phyloP scores from a whole-genome alignment of 2,329 filamentous ascomycete species.

The Colletotrichum sojae region DNA sequence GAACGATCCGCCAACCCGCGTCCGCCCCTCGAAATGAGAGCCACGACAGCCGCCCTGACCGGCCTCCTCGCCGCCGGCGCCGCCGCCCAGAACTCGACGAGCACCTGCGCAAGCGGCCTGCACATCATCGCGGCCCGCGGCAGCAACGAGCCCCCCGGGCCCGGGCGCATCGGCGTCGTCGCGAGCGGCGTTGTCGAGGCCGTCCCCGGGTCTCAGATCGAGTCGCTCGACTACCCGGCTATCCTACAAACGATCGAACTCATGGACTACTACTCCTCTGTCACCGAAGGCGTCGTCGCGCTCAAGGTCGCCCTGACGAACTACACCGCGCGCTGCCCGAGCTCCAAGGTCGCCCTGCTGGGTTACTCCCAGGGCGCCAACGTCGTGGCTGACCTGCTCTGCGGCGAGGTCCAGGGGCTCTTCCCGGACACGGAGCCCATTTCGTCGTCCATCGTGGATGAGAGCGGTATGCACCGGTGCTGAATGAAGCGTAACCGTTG shows the following conservation, averaged over 20 bases:
- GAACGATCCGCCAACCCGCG: neutral
- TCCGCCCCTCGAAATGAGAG: constrained; percentile 15
- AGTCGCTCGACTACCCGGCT: constrained; percentile 57
- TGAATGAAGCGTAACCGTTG: neutral
- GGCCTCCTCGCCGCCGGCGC: constrained; percentile 46
- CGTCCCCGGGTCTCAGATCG: constrained; percentile 53
- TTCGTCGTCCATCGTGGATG: constrained; percentile 46
- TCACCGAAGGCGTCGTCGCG: constrained; percentile 49
- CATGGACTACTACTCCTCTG: constrained; percentile 52
- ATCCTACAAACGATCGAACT: constrained; percentile 37
- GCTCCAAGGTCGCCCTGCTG: constrained; percentile 57
- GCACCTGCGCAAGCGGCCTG: constrained; percentile 52
- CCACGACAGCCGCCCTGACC: constrained; percentile 33
- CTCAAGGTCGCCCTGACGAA: constrained; percentile 49
- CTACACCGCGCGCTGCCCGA: constrained; percentile 54
- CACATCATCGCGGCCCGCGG: constrained; percentile 59
- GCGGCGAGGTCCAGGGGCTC: constrained; percentile 46
- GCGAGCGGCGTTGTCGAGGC: constrained; percentile 50
- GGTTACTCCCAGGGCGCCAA: constrained; percentile 61
- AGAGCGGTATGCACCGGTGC: constrained; percentile 49
- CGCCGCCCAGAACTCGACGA: constrained; percentile 42
- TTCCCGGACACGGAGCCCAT: constrained; percentile 46
- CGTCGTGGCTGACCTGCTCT: constrained; percentile 54
- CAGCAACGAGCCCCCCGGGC: constrained; percentile 52
- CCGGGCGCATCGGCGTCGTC: constrained; percentile 51